Conservation (phyloP, 2,329 filamentous ascomycete genomes). For the Xylariaceae sp. region DNA sequence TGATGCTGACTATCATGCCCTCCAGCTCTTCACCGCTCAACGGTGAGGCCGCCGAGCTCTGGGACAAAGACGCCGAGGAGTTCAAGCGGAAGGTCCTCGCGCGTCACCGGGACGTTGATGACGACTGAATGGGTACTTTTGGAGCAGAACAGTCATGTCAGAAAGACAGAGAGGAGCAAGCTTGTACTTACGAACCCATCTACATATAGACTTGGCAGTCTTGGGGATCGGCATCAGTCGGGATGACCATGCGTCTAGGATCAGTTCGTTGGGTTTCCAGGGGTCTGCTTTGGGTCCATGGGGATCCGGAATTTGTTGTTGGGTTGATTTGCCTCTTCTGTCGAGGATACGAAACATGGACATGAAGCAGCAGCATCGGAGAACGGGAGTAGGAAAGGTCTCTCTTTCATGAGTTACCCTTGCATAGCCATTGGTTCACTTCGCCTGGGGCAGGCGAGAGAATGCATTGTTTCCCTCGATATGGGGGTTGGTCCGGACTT, state of each 20-base stretch:
- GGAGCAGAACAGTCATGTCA: no score
- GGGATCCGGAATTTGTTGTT: constrained; percentile 4
- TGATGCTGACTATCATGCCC: constrained; percentile 17
- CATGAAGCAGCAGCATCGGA: constrained; percentile 29
- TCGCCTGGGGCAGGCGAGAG: not conserved
- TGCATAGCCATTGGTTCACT: constrained; percentile 23
- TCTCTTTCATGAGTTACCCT: constrained; percentile 1
- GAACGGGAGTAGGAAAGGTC: constrained; percentile 41
- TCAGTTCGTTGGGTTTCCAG: constrained; percentile 1
- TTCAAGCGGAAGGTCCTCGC: constrained; percentile 75
- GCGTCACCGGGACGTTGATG: constrained; percentile 63
- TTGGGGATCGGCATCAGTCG: not conserved
- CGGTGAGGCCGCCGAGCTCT: constrained; percentile 91
- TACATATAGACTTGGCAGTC: no score
- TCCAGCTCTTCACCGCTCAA: constrained; percentile 86
- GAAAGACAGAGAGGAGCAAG: no score
- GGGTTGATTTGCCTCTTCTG: no score
- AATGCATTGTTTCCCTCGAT: no score
- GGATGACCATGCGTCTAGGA: constrained; percentile 10
- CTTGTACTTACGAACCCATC: no score
- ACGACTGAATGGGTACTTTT: constrained; percentile 45
- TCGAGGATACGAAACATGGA: not conserved
- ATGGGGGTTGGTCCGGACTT: constrained; percentile 1
- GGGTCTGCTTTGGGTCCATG: constrained; percentile 17
- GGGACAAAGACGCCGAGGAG: constrained; percentile 83